Percentiles rank a stretch among this genome's conserved stretches.
phyloP scores from a whole-genome alignment of 345 rosid genomes.

The Linum tenue region DNA sequence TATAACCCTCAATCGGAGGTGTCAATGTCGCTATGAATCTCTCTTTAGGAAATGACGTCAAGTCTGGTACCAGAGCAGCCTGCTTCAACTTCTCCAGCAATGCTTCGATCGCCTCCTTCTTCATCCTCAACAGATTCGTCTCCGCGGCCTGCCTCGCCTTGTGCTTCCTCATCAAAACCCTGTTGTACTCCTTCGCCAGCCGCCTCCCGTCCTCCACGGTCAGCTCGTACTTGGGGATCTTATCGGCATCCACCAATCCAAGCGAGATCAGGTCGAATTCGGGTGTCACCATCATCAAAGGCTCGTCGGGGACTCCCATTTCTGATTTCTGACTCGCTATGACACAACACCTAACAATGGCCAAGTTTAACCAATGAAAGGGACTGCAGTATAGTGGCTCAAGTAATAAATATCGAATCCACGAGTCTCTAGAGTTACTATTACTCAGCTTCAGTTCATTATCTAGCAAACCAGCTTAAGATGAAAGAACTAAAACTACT shows the following conservation, averaged over 20 bases:
- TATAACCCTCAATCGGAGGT: slow-evolving; percentile 90
- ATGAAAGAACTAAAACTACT: too few relatives aligned
- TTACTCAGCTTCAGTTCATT: too few relatives aligned
- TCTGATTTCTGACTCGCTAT: too few relatives aligned
- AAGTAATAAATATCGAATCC: too few relatives aligned
- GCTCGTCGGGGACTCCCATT: slow-evolving; percentile 52
- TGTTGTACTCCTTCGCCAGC: slow-evolving; percentile 76
- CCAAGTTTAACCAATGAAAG: too few relatives aligned
- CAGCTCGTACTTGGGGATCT: slow-evolving; percentile 68
- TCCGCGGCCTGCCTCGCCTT: slow-evolving; percentile 69
- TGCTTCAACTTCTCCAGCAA: slow-evolving; percentile 56
- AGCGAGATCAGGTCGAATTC: slow-evolving; percentile 64
- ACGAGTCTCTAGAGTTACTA: too few relatives aligned
- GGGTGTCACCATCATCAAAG: slow-evolving; percentile 55
- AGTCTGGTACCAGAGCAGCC: slow-evolving; percentile 74
- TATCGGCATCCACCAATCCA: slow-evolving; percentile 65
- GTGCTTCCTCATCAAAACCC: slow-evolving; percentile 73
- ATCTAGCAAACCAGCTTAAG: too few relatives aligned
- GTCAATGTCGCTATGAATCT: slow-evolving; percentile 81
- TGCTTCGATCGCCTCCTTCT: slow-evolving; percentile 45
- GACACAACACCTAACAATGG: too few relatives aligned
- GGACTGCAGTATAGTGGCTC: too few relatives aligned
- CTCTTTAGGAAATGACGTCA: slow-evolving; percentile 57
- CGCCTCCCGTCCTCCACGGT: slow-evolving; percentile 79
- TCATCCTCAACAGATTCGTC: slow-evolving; percentile 22